Base-by-base conservation (phyloP, 345 rosid species). In the Cardamine resedifolia region DNA sequence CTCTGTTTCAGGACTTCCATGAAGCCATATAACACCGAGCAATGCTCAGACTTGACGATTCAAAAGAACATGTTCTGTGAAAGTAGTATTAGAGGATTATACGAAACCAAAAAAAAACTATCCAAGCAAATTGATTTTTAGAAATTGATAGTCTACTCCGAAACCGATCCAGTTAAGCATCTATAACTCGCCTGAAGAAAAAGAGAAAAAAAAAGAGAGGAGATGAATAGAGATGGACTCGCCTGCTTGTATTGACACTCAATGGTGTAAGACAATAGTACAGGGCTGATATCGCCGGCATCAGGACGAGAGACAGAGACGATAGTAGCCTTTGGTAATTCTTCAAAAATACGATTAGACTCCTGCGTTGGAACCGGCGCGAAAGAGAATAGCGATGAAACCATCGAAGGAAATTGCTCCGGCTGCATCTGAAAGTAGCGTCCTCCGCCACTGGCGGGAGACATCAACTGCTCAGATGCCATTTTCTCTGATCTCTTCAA, bases 241-340 rank as follows among this genome's bases (percentile, higher is more conserved):
- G 24, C 99, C 97, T 95, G 99, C 77, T 90, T 90, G 83, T 92
- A 95, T 62, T 81, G 94, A 58, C 90, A 73, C 80, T 91, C 92
- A 24, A 95, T 86, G 57, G 94, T 90, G 74, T 95, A 95, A 52
- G 96, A 81, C 56, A 95, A 79, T 4, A 86, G 88, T 50, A 90
- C 79, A 52, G 99, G 98, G 45, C 96, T 92, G 24, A 95, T 88
- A 81, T 95, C 99, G 39, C 81, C 86, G 23, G 94, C 88, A 62
- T 95, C 99, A 50, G 98, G 98, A 27, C 98, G 72, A 10, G 97
- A 90, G 56, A 90, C 97, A 30, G 89, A 86, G 43, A 88, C 83
- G 72, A 92, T 92, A 34, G 73, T 68, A 4, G 92, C 96, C 75
- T 76, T 78, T 0, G 98, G 99, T 65, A 95, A 83, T 81, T 92